These are phyloP conservation scores for Fusarium luffae DNA, from an alignment of 2,329 filamentous ascomycete genomes.

Conservation along the genomic window DNA sequence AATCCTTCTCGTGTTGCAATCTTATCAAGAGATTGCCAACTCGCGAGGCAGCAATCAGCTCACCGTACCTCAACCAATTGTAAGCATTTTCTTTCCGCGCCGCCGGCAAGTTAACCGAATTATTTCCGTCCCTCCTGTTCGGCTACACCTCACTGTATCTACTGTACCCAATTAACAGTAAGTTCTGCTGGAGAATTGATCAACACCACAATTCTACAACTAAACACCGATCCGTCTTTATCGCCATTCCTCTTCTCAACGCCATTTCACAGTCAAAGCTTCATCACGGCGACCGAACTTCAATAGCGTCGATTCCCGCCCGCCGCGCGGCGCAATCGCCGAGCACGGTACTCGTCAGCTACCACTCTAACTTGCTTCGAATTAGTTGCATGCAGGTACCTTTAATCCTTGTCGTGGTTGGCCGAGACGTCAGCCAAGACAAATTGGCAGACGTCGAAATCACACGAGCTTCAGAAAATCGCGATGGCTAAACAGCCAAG, in stretches of 20 bases:
- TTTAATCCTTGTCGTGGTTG: constrained; percentile 5
- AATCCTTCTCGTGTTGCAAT: neutral
- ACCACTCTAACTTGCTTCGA: neutral
- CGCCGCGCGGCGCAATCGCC: constrained; percentile 2
- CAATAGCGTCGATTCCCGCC: neutral
- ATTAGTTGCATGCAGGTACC: constrained; percentile 21
- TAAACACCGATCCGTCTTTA: too few relatives aligned
- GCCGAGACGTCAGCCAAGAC: constrained; percentile 22
- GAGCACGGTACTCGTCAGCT: neutral
- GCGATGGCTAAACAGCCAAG: neutral
- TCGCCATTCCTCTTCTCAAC: neutral
- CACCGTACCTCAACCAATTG: neutral
- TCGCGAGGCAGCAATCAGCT: neutral
- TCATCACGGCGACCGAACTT: neutral
- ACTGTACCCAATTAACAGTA: neutral
- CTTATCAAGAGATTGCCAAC: neutral
- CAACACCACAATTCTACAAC: neutral
- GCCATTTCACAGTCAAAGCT: neutral
- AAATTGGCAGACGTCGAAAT: constrained; percentile 8
- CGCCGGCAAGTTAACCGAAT: neutral
- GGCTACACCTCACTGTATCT: neutral
- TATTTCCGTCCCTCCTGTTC: neutral
- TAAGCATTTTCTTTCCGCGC: neutral
- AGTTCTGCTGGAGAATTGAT: neutral
- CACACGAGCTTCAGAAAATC: neutral